Evolutionary conservation across 305 asterid species (phyloP), one percentile per base, ranked within the genome.

Genomic region (Solanum aculeatissimum): DNA sequence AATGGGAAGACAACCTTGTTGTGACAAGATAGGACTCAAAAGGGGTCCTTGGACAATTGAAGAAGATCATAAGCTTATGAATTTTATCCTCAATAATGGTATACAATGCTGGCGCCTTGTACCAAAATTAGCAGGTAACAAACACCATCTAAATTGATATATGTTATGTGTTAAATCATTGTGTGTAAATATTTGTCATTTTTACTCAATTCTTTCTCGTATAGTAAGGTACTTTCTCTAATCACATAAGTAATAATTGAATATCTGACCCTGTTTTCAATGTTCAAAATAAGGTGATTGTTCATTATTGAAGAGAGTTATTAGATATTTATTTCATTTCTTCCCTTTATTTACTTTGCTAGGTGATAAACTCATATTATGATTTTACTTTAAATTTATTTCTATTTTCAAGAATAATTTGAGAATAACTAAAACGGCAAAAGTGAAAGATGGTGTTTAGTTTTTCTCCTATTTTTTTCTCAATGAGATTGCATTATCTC

Each of bases 1-100:
- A 75, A 95, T 95, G 98, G 98, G 98, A 86, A 89, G 98, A 79
- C 98, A 93, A 84, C 98, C 98, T 79, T 95, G 97, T 63, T 95
- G 98, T 78, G 98, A 94, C 35, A 94, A 91, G 80, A 88, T 89
- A 7, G 98, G 97, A 35, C 90, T 95, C 21, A 93, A 89, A 86
- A 92, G 98, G 35, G 97, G 98, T 51, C 98, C 97, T 1, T 95
- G 98, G 98, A 95, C 96, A 2, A 84, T 91, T 60, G 96, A 95
- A 86, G 98, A 95, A 89, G 98, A 95, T 84, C 88, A 91, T 54
- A 94, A 92, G 94, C 95, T 95, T 49, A 89, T 94, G 94, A 89
- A 85, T 74, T 95, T 93, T 92, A 94, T 95, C 87, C 95, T 94
- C 91, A 92, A 89, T 84, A 93, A 94, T 85, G 98, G 98, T 6